Percentiles rank a stretch among this genome's conserved stretches.
Evolutionary conservation across 2,329 filamentous ascomycete species (phyloP).

Genomic region (Pezicula neosporulosa): DNA sequence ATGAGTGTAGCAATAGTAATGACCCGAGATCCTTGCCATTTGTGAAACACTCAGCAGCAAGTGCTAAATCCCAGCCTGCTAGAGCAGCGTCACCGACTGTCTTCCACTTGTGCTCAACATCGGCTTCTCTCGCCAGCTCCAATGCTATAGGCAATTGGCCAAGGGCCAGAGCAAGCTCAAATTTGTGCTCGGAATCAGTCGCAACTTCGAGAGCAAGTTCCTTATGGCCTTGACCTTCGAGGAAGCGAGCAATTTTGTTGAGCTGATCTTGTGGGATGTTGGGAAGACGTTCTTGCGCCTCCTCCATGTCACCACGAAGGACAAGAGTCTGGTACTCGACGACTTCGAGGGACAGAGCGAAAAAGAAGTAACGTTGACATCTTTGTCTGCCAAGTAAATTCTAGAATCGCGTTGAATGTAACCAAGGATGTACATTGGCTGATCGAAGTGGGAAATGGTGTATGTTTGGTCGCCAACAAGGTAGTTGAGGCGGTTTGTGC

Average conservation of each 20-base stretch:
- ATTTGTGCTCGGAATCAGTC: constrained; percentile 93
- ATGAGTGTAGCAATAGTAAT: constrained; percentile 81
- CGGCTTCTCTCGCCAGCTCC: constrained; percentile 75
- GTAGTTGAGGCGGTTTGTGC: constrained; percentile 94
- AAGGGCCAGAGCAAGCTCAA: constrained; percentile 82
- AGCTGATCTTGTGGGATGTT: constrained; percentile 89
- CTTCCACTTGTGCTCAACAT: constrained; percentile 98
- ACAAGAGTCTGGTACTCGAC: constrained; percentile 97
- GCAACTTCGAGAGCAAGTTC: constrained; percentile 92
- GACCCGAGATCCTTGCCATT: constrained; percentile 89
- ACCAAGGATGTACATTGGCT: constrained; percentile 89
- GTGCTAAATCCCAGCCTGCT: constrained; percentile 76
- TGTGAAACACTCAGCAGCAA: constrained; percentile 91
- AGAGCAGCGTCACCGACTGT: constrained; percentile 91
- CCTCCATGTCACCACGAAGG: constrained; percentile 88
- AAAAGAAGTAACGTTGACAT: constrained; percentile 93
- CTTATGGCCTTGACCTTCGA: constrained; percentile 96
- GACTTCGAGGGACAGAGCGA: constrained; percentile 84
- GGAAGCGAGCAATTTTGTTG: constrained; percentile 96
- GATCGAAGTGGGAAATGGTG: constrained; percentile 95
- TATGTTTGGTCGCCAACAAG: constrained; percentile 97
- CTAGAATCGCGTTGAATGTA: constrained; percentile 95
- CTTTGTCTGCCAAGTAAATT: constrained; percentile 94
- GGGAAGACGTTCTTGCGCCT: constrained; percentile 78
- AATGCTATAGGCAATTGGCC: constrained; percentile 83